Base-by-base conservation (phyloP, 139 green algal species). In the Raphidocelis subcapitata region DNA sequence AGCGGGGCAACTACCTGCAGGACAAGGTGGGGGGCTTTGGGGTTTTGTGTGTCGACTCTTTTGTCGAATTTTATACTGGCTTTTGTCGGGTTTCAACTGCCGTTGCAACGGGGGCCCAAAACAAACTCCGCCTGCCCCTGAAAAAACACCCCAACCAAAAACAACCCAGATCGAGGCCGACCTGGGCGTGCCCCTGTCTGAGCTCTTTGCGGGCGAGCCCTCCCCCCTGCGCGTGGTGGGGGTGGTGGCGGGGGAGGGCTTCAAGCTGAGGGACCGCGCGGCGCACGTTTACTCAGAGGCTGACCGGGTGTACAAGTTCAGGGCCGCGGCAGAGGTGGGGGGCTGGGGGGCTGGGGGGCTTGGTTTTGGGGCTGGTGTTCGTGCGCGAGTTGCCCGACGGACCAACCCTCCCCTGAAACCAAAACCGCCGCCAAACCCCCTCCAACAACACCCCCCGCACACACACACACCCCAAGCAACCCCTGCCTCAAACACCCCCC, bases 201-300 rank as follows among this genome's bases (percentile, higher is more conserved):
- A 78, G 3, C 61, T 96, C 24, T 94, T 92, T 47, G 33, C 62
- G 24, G 79, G 70, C 65, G 86, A 84, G 55, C 56, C 77, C 24
- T 84, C 77, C 33, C 60, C 75, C 1, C 56, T 87, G 49, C 77
- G 68, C 29, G 82, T 86, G 49, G 72, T 94, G 62, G 54, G 59
- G 60, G 74, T 76, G 51, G 71, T 57, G 51, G 60, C 68, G 31
- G 67, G 76, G 59, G 89, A 85, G 29, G 75, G 66, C 51, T 95
- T 92, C 80, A 78, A 84, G 72, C 88, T 97, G 65, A 81, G 74
- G 18, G 66, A 94, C 52, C 71, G 93, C 0, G 89, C 91, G 5
- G 67, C 86, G 64, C 92, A 97, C 36, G 93, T 97, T 70, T 97
- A 88, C 75, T 66, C 77, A 10, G 93, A 97, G 85, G 89, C 91